Evolutionary conservation across 257 asterid species (phyloP).

Genomic region (Verbena officinalis): DNA sequence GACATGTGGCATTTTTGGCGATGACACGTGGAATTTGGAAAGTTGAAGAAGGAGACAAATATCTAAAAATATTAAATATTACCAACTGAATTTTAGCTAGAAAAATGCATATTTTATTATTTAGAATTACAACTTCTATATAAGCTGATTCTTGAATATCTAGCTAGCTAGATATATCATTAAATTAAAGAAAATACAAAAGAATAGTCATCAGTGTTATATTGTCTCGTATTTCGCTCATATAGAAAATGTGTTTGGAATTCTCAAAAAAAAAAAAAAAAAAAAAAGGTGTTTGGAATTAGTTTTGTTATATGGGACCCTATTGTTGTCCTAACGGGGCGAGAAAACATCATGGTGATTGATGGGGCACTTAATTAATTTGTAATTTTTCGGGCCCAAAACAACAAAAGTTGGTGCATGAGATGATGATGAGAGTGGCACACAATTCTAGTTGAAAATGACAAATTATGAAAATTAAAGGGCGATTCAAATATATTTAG

Average conservation of each 20-base stretch:
- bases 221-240: conserved; percentile 19
- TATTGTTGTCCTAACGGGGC: background rate
- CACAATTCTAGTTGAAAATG: conserved; percentile 4
- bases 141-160: background rate
- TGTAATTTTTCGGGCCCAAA: conserved; percentile 15
- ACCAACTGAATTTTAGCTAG: no score
- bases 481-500: no score
- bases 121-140: background rate
- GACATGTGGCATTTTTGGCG: no score
- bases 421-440: conserved; percentile 20
- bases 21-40: background rate
- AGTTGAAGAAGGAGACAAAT: background rate
- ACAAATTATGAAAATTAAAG: conserved; percentile 8
- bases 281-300: no score
- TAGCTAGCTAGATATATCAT: background rate
- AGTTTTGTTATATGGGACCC: conserved; percentile 8
- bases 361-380: background rate
- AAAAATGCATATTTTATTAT: no score
- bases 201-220: conserved; percentile 3
- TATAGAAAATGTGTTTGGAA: background rate
- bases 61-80: background rate
- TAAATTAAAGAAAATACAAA: background rate
- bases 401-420: conserved; percentile 1
- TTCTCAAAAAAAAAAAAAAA: no score
- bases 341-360: conserved; percentile 1